Conservation (phyloP, 2,329 filamentous ascomycete genomes). For the Mariannaea elegans region DNA sequence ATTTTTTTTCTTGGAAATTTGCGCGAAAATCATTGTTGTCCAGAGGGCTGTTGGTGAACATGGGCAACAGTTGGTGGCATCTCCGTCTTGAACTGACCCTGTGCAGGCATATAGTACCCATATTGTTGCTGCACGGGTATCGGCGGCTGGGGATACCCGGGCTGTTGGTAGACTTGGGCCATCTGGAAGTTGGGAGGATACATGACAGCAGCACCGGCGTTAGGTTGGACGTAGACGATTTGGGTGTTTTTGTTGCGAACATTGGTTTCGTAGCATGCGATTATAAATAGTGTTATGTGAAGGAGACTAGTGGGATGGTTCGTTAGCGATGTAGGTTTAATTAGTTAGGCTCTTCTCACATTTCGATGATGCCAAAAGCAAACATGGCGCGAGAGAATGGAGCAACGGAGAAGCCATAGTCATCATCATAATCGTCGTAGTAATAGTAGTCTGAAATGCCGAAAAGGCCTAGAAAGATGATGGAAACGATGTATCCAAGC, state of each 20-base stretch:
- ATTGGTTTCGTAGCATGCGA: conserved; percentile 33
- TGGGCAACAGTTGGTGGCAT: background rate
- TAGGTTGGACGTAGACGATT: conserved; percentile 25
- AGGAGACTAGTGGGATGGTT: conserved; percentile 19
- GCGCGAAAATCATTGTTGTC: background rate
- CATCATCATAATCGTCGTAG: background rate
- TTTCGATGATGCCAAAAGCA: conserved; percentile 10
- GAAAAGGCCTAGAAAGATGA: background rate
- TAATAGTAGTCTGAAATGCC: background rate
- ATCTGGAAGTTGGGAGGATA: conserved; percentile 8
- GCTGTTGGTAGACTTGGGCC: conserved; percentile 12
- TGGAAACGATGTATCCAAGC: conserved; percentile 14
- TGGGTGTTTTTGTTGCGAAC: conserved; percentile 24
- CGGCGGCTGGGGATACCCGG: background rate
- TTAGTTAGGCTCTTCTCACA: background rate
- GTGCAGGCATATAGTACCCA: background rate
- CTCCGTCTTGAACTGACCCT: background rate
- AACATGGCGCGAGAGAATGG: conserved; percentile 2
- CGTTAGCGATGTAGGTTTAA: too few species aligned
- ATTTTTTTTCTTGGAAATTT: too few species aligned
- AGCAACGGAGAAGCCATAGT: background rate
- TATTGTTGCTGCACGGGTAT: background rate
- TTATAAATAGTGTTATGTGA: conserved; percentile 34
- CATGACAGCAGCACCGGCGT: background rate
- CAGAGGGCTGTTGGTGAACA: background rate